These are phyloP conservation scores for Silene latifolia DNA, from an alignment of 148 eudicot genomes.

Conservation along the genomic window DNA sequence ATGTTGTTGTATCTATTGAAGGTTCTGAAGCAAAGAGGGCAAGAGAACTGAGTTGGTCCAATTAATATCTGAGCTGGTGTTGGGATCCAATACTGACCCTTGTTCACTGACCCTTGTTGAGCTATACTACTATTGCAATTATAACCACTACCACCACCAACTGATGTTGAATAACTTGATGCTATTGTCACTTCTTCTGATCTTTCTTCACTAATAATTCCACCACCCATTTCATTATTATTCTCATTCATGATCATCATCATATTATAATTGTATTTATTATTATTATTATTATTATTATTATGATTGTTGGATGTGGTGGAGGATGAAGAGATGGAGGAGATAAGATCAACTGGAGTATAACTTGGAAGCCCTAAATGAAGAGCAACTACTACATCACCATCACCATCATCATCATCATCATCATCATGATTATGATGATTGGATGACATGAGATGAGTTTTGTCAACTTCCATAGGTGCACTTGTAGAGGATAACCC, in stretches of 20 bases:
- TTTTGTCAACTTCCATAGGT: constrained; percentile 34
- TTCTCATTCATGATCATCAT: constrained; percentile 25
- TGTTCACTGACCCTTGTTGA: constrained; percentile 30
- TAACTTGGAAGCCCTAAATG: constrained; percentile 52
- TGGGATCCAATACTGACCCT: constrained; percentile 95
- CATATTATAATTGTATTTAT: neutral
- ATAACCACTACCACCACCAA: constrained; percentile 13
- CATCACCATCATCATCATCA: neutral
- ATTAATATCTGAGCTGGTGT: constrained; percentile 88
- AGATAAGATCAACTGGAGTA: constrained; percentile 29
- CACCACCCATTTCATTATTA: constrained; percentile 17
- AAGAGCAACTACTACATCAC: constrained; percentile 38
- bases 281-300: neutral
- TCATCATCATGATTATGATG: neutral
- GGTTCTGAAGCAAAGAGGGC: constrained; percentile 92
- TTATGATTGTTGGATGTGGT: constrained; percentile 28
- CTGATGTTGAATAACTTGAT: constrained; percentile 24
- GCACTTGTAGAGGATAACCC: constrained; percentile 28
- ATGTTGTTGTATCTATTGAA: constrained; percentile 95
- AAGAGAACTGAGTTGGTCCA: constrained; percentile 88
- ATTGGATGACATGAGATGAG: constrained; percentile 10
- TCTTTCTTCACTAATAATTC: constrained; percentile 9
- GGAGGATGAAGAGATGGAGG: constrained; percentile 24
- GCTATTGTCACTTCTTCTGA: constrained; percentile 39
- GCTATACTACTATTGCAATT: constrained; percentile 15